Percentiles rank a stretch among this genome's conserved stretches.
These are phyloP conservation scores for Peribolospora kevripleyi DNA, from an alignment of 768 basidiomycete species.

Conservation along the genomic window DNA sequence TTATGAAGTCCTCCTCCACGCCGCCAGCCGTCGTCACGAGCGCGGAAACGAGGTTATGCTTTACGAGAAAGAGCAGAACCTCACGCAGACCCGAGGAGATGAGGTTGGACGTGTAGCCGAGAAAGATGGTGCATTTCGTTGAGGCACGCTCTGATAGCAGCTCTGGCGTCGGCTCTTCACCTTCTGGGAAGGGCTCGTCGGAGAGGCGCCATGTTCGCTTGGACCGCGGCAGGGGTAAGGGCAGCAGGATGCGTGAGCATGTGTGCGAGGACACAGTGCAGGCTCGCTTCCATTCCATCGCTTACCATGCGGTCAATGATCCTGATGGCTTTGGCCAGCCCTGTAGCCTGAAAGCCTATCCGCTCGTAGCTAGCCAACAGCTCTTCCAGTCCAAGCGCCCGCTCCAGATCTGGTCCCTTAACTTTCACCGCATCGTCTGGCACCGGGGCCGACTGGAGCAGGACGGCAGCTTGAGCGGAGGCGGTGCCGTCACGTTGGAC, in stretches of 20 bases:
- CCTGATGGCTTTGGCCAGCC: constrained; percentile 61
- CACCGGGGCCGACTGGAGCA: constrained; percentile 49
- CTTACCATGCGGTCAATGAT: constrained; percentile 82
- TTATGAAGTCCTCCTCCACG: constrained; percentile 97
- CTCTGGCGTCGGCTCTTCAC: constrained; percentile 42
- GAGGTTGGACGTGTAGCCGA: constrained; percentile 95
- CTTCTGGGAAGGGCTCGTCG: constrained; percentile 41
- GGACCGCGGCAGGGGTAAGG: neutral
- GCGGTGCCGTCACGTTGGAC: too few relatives aligned
- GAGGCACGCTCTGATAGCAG: constrained; percentile 35
- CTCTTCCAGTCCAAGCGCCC: constrained; percentile 36
- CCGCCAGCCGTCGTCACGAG: constrained; percentile 96
- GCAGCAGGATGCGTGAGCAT: neutral
- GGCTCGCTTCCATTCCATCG: neutral
- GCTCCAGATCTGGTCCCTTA: constrained; percentile 65
- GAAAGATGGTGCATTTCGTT: constrained; percentile 66
- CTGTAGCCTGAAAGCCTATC: constrained; percentile 95
- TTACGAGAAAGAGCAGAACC: constrained; percentile 70
- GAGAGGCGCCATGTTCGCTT: constrained; percentile 75
- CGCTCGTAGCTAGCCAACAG: constrained; percentile 58
- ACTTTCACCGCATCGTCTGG: constrained; percentile 43
- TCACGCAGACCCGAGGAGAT: constrained; percentile 94
- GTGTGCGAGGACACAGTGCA: neutral
- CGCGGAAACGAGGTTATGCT: constrained; percentile 66
- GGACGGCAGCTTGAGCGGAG: constrained; percentile 34